Conservation (phyloP, 306 rosid genomes). For the Canavalia ensiformis region DNA sequence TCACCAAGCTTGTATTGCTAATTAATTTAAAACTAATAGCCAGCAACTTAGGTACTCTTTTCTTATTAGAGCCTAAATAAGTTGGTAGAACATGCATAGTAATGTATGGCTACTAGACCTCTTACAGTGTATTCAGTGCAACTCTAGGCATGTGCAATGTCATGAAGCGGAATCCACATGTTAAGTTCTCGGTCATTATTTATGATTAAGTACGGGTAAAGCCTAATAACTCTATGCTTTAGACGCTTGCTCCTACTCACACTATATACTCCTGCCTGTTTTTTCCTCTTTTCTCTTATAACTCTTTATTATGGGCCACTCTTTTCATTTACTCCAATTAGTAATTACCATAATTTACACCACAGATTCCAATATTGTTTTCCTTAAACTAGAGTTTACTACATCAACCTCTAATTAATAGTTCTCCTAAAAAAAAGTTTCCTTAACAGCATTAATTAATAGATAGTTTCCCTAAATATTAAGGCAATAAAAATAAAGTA, state of each 20-base stretch:
- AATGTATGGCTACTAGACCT: constrained; percentile 55
- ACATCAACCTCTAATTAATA: background rate
- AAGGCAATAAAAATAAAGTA: constrained; percentile 14
- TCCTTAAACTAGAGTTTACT: constrained; percentile 24
- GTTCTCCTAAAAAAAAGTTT: background rate
- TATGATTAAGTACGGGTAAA: constrained; percentile 57
- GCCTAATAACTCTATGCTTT: constrained; percentile 60
- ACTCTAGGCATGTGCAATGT: constrained; percentile 63
- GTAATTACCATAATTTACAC: constrained; percentile 10
- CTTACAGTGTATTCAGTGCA: constrained; percentile 50
- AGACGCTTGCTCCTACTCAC: constrained; percentile 51
- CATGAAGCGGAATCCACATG: constrained; percentile 53
- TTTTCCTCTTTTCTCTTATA: constrained; percentile 44
- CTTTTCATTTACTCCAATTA: constrained; percentile 28
- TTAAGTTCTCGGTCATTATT: constrained; percentile 53
- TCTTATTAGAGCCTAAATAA: constrained; percentile 50
- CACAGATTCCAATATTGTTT: constrained; percentile 12
- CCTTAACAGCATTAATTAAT: background rate
- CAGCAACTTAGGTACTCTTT: constrained; percentile 39
- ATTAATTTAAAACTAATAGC: background rate
- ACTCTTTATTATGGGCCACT: constrained; percentile 56
- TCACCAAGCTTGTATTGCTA: constrained; percentile 30
- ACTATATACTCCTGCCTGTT: constrained; percentile 62
- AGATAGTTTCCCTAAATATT: background rate
- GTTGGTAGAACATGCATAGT: constrained; percentile 54